Conservation (phyloP, 129 eudicot genomes). For the Saussurea involucrata region DNA sequence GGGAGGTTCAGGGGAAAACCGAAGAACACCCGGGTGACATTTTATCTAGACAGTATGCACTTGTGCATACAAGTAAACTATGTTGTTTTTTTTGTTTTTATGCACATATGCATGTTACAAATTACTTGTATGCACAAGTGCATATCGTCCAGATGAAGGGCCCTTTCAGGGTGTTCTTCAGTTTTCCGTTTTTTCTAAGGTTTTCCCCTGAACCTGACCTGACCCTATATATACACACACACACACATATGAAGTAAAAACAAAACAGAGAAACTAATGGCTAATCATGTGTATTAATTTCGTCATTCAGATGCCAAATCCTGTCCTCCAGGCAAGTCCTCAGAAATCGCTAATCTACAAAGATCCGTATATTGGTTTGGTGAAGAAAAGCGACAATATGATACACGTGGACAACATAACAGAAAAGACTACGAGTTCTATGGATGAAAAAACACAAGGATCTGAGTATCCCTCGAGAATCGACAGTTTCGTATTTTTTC, state of each 20-base stretch:
- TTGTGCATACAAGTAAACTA: too few relatives aligned
- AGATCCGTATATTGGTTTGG: background rate
- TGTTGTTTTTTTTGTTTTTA: too few relatives aligned
- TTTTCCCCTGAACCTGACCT: too few relatives aligned
- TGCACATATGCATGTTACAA: too few relatives aligned
- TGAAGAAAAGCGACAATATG: constrained; percentile 16
- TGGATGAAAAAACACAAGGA: constrained; percentile 7
- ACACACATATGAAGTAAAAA: background rate
- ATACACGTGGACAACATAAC: constrained; percentile 10
- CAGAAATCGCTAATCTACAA: constrained; percentile 17
- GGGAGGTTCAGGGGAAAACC: too few relatives aligned
- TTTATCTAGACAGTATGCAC: too few relatives aligned
- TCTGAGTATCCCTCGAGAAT: constrained; percentile 9
- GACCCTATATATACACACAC: too few relatives aligned
- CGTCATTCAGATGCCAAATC: constrained; percentile 19
- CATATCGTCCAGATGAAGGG: too few relatives aligned
- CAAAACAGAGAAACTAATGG: background rate
- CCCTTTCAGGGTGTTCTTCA: too few relatives aligned
- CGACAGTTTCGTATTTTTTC: constrained; percentile 24
- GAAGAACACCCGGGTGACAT: too few relatives aligned
- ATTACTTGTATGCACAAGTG: too few relatives aligned
- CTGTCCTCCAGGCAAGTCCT: constrained; percentile 1
- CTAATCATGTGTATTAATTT: background rate
- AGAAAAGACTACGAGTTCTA: constrained; percentile 2
- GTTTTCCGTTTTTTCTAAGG: too few relatives aligned